Base-by-base conservation (phyloP, 805 yeast species). In the Isabelozyma rhagii region DNA sequence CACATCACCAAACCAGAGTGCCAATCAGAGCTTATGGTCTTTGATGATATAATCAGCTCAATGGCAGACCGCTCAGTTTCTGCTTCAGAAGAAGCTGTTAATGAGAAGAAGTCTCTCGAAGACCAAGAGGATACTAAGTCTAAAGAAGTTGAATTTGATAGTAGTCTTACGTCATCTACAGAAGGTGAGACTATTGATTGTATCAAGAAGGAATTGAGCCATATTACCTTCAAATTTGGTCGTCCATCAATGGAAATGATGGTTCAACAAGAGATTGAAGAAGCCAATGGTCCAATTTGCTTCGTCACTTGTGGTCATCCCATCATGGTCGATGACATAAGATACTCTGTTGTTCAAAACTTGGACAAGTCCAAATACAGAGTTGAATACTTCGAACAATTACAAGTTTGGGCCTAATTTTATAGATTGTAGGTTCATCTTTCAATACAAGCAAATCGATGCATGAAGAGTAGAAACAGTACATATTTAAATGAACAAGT, bases 1-100 rank as follows among this genome's bases (percentile, higher is more conserved):
- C 78, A 75, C 51, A 66, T 77, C 17, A 71, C 80, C 5, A 69
- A 66, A 43, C 71, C 75, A 1, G 52, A 51, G 21, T n/a, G 10
- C 13, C 21, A 9, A 9, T 8, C 17, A 9, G 41, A 39, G 14
- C 17, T 39, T 8, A 14, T 9, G 9, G 17, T 14, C 6, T 39
- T 39, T 9, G 41, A 39, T 9, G 21, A 17, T 11, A 17, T 39
- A 4, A 17, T 31, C 36, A 31, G 9, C 27, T 17, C 39, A 21
- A 13, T 27, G n/a, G 28, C 31, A 40, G 5, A 11, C 8, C 25
- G 15, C 4, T 3, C 38, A n/a, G 17, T 4, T 31, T 4, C 21
- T 15, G 11, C 39, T 8, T 27, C 39, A 8, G 28, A 44, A n/a
- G 41, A 31, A 10, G 21, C 4, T 5, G 41, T 36, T 9, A 17